Base-by-base conservation (phyloP, 1,284 basidiomycete species). In the Trichosporon inkin region DNA sequence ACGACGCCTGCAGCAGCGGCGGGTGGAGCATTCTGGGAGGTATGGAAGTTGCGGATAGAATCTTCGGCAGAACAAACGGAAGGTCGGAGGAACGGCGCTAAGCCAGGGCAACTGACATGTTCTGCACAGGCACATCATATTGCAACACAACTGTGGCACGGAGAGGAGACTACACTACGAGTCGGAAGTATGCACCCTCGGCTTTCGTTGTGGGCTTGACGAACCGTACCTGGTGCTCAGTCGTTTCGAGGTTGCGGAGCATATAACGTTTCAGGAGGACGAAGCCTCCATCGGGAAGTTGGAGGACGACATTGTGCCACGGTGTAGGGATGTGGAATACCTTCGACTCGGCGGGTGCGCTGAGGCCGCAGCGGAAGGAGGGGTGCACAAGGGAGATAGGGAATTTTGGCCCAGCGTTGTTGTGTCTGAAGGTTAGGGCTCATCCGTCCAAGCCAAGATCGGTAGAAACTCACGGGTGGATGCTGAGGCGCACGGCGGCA, bases 321-420 rank as follows among this genome's bases (percentile, higher is more conserved):
- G 54, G 54, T 10, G 54, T 56, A 2, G 54, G 54, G 40, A 56
- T 56, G 40, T 56, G 54, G 37, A 54, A 54, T 28, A 56, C 19
- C 1, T 35, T 16, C 19, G 24, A 4, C n/a, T 28, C n/a, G 20
- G 36, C 20, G 10, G 40, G 40, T 6, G 40, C 40, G 10, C 40
- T 22, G 40, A 41, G 40, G 10, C 40, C 40, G 13, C 19, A 41
- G 28, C 40, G 54, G 22, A 41, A 56, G 13, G 28, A 34, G 3
- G 28, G 39, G 54, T 56, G 54, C 39, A 56, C 17, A 7, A 56
- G 40, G n/a, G 28, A 34, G 32, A 56, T 38, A n/a, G 54, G 39
- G 35, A 56, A 56, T 34, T 56, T 56, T 39, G 54, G 54, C 1
- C 54, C 54, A 17, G 38, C 24, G 40, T 56, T 56, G 54, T 56